Evolutionary conservation across 2,329 filamentous ascomycete genomes (phyloP), one percentile per base, ranked within the genome.

Genomic region (Paecilomyces dactylethromorphus): DNA sequence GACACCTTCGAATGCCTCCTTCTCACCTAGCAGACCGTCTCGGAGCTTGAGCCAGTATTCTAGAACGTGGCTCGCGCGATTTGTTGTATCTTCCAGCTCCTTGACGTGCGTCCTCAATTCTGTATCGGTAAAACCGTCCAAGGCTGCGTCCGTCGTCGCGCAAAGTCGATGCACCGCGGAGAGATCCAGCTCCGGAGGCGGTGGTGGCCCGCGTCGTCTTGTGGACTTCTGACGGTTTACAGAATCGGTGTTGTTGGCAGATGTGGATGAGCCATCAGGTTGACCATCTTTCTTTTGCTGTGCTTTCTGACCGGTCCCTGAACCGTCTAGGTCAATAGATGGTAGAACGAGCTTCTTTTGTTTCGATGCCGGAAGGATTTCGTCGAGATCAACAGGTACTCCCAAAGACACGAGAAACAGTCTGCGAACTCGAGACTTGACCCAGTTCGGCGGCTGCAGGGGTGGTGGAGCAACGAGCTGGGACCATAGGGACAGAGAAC

Each of bases 261-360:
- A 67, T 32, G 62, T 63, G 26, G 67, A 65, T n/a, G 67, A 67
- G 55, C 55, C 62, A 21, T 63, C 45, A 6, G 35, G 12, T 62
- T 63, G 50, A 63, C 66, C 69, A 45, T 71, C 71, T 59, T 73
- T 72, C 24, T 68, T 68, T 69, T 70, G 53, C 68, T 72, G 39
- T 6, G 73, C 68, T 55, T 66, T 84, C 15, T 87, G 74, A 7
- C 83, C 86, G 13, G 78, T 33, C 79, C 81, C 26, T 79, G 88
- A 62, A 71, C 77, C 56, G 73, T 81, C 61, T 75, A 82, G 55
- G 76, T 82, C 71, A 64, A 94, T 87, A 5, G 92, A 96, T 0
- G 94, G 94, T 1, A 99, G 83, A 3, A 99, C 84, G 18, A 99
- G 87, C 72, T 97, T 97, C 82, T 97, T 97, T 74, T 99, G 94